Base-by-base conservation (phyloP, 2,329 filamentous ascomycete species). In the Cadophora gregata region DNA sequence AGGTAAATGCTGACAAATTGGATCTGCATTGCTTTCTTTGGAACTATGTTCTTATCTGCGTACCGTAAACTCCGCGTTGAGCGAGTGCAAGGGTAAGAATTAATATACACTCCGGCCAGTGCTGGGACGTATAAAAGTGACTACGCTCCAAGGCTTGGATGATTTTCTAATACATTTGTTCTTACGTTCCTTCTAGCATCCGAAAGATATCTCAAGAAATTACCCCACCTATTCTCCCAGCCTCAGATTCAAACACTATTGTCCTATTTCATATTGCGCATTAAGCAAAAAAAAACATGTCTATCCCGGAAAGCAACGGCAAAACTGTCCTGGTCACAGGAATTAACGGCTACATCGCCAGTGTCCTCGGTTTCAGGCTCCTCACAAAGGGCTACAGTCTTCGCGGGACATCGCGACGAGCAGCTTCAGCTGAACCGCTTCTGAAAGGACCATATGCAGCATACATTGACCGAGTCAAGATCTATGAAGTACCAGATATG, bases 291-390 rank as follows among this genome's bases (percentile, higher is more conserved):
- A 51, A 45, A 75, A 67, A 51, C 36, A 75, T 75, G 74, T 65
- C 72, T 36, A 60, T 74, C 36, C 63, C 73, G 61, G 27, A 45
- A 48, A 71, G 66, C 29, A 75, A 77, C 31, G 67, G 73, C 38
- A 70, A 75, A 51, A 74, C 72, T 5, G 68, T 77, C 8, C 71
- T 77, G 24, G 71, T 78, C 38, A 78, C 77, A 10, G 77, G 77
- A 5, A 75, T 75, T 58, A 77, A 77, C 64, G 77, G 78, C 42
- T 78, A 77, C 58, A 74, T 78, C 58, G 77, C 76, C 33, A 73
- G 71, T 51, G 70, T 73, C 7, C 66, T 76, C 2, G 73, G 75
- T 8, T 61, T 71, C 12, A 66, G 71, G 12, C 68, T 75, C 2
- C 73, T 78, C 6, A 45, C 63, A 36, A 71, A 69, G 59, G 76